These are phyloP conservation scores for Myrica gale DNA, from an alignment of 306 rosid species.

Conservation along the genomic window DNA sequence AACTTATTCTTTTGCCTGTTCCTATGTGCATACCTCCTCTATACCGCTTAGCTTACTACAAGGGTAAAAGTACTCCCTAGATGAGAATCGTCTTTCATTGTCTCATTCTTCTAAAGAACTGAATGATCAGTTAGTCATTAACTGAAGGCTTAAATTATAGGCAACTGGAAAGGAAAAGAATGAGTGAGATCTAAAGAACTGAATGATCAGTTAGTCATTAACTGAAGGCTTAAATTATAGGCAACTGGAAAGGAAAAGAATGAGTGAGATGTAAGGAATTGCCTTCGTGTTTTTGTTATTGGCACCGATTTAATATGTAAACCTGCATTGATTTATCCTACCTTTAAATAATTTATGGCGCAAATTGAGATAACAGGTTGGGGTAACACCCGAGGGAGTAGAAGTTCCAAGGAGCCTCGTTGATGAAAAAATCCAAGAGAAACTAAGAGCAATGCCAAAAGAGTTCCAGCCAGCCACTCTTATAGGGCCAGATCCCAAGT, in stretches of 20 bases:
- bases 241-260: background rate
- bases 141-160: background rate
- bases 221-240: background rate
- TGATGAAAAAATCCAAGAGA: conserved; percentile 82
- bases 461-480: conserved; percentile 61
- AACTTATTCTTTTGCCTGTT: no score
- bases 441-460: conserved; percentile 64
- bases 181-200: background rate
- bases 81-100: background rate
- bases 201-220: background rate
- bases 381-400: conserved; percentile 90
- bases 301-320: background rate
- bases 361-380: conserved; percentile 57
- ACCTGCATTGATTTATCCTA: background rate
- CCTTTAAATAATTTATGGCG: conserved; percentile 7
- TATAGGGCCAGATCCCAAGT: conserved; percentile 81
- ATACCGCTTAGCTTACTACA: background rate
- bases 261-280: background rate
- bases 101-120: background rate
- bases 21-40: no score
- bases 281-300: background rate
- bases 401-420: conserved; percentile 91
- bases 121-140: background rate
- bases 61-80: background rate
- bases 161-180: background rate